Evolutionary conservation across 768 basidiomycete genomes (phyloP), one percentile per base, ranked within the genome.

Genomic region (Tricholomella constricta): DNA sequence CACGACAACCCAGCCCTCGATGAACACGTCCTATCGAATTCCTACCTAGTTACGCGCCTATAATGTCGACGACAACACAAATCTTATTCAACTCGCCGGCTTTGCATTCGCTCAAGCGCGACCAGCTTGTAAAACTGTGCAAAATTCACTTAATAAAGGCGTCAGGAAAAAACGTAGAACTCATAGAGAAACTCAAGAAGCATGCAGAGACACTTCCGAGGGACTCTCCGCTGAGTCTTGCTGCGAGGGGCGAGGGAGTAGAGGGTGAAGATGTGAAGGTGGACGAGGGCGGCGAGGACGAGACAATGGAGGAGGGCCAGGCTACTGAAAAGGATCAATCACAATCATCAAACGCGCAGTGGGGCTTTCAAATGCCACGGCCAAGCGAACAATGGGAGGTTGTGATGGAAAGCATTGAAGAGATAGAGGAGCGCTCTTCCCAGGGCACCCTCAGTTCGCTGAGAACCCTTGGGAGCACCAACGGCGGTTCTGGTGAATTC

Each of bases 41-140:
- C 41, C 27, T 37, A 19, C 19, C 44, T 25, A 51, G 23, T 17
- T n/a, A 27, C 22, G 14, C 31, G 14, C 31, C 14, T 14, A 53
- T 23, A 31, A 86, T 88, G 85, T 82, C 84, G 17, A 83, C 82
- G 8, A 89, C 86, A 2, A 90, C 88, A 0, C 79, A 90, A 59
- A 92, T 93, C 43, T 70, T 93, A 10, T 90, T 88, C 71, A 90
- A 93, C 69, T 90, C 90, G 4, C 88, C 91, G 0, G 91, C 91
- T 2, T 69, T 94, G 25, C 83, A 91, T 64, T 87, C 89, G 19
- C 80, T 94, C 37, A 91, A 90, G 65, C 86, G 91, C 44, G 85
- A 89, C 41, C 91, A 94, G 63, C 87, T 93, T 37, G 78, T 90
- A 48, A 89, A 88, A 57, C 78, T 94, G 45, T 94, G 91, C 82